phyloP scores from a whole-genome alignment of 2,329 filamentous ascomycete genomes.

The Exophiala alcalophila region DNA sequence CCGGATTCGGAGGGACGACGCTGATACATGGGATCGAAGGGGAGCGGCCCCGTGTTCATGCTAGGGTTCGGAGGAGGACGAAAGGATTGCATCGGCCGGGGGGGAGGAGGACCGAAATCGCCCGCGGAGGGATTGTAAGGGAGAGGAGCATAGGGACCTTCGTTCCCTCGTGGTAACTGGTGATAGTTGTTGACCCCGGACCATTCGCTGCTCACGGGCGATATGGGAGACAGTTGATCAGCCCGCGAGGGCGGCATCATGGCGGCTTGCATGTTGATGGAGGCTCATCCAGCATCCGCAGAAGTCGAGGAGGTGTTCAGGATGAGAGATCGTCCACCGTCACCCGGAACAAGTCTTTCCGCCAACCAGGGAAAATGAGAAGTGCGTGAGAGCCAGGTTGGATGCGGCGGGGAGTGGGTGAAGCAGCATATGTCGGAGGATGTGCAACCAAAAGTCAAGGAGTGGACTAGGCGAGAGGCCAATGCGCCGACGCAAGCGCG shows the following conservation, averaged over 20 bases:
- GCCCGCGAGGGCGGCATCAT: conserved; percentile 18
- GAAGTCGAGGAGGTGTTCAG: no score
- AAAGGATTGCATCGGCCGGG: no score
- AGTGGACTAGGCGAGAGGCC: conserved; percentile 16
- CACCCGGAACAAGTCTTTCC: conserved; percentile 1
- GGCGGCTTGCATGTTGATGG: conserved; percentile 22
- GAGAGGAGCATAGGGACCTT: conserved; percentile 47
- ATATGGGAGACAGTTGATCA: conserved; percentile 66
- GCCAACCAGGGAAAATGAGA: no score
- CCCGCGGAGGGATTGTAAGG: conserved; percentile 32
- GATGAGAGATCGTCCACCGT: background rate
- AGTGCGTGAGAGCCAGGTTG: no score
- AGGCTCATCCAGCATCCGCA: conserved; percentile 7
- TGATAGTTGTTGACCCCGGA: conserved; percentile 68
- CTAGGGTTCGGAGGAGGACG: conserved; percentile 18
- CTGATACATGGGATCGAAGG: conserved; percentile 34
- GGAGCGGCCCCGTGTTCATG: conserved; percentile 20
- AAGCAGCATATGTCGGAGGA: conserved; percentile 21
- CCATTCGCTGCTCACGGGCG: conserved; percentile 79
- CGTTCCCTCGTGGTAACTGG: conserved; percentile 38
- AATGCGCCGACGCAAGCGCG: conserved; percentile 18
- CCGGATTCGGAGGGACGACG: conserved; percentile 40
- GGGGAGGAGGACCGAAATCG: conserved; percentile 12
- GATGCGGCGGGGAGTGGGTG: conserved; percentile 8
- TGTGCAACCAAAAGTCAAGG: conserved; percentile 19